phyloP scores from a whole-genome alignment of 371 early-diverging fungal species.

The Mucor sp. region DNA sequence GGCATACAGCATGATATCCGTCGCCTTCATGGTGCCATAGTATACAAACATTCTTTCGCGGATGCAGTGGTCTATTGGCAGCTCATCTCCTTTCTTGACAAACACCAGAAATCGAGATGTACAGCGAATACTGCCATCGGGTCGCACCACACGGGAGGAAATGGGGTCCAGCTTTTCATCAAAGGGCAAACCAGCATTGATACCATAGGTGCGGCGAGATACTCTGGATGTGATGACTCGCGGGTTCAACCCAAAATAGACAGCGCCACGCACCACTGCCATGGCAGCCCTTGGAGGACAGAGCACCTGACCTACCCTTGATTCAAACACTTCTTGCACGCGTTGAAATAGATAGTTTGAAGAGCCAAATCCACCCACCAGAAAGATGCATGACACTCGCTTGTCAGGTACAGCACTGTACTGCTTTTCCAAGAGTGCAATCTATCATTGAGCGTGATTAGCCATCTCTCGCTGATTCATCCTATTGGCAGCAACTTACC shows the following conservation, averaged over 20 bases:
- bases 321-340: constrained; percentile 32
- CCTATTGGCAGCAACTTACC: constrained; percentile 16
- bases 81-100: constrained; percentile 40
- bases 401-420: constrained; percentile 25
- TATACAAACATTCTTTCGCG: constrained; percentile 52
- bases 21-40: constrained; percentile 44
- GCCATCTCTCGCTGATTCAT: background rate
- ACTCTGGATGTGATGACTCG: constrained; percentile 54
- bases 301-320: constrained; percentile 33
- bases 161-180: constrained; percentile 37
- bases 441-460: constrained; percentile 13
- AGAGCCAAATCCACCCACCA: constrained; percentile 55
- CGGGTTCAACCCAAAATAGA: constrained; percentile 55
- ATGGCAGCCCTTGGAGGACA: constrained; percentile 47
- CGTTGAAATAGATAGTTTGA: constrained; percentile 48
- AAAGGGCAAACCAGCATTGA: constrained; percentile 62
- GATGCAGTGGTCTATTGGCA: constrained; percentile 50
- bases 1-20: constrained; percentile 50
- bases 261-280: constrained; percentile 56
- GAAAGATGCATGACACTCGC: constrained; percentile 35
- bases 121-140: constrained; percentile 51
- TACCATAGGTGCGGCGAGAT: constrained; percentile 61
- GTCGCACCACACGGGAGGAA: constrained; percentile 35
- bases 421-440: constrained; percentile 42
- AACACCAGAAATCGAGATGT: constrained; percentile 46